A percentile compares a stretch with the other conserved stretches of the same genome.
phyloP scores from a whole-genome alignment of 805 yeast genomes.

The Ogataea glucozyma region DNA sequence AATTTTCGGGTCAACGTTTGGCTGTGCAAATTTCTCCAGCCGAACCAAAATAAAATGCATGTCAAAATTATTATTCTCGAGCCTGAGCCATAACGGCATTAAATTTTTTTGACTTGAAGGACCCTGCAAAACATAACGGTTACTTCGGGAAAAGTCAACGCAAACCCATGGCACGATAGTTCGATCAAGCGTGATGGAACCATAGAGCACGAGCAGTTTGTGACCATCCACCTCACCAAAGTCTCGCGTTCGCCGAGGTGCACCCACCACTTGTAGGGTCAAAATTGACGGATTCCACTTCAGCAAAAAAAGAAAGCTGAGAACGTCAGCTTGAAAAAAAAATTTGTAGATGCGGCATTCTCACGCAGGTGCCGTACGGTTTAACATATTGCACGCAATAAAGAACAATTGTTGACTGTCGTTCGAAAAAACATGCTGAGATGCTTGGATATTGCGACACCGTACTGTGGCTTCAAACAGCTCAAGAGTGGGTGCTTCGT shows the following conservation, averaged over 20 bases:
- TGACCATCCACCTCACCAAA: no score
- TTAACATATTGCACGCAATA: background rate
- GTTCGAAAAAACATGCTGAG: background rate
- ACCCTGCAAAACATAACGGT: no score
- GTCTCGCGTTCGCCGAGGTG: no score
- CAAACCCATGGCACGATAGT: no score
- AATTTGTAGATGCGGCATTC: slow-evolving; percentile 3
- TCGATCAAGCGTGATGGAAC: no score
- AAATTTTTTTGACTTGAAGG: no score
- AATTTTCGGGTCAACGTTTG: no score
- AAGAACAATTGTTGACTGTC: background rate
- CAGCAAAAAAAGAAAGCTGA: background rate
- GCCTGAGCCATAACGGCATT: slow-evolving; percentile 1
- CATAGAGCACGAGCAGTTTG: no score
- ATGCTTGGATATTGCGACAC: background rate
- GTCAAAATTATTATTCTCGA: background rate
- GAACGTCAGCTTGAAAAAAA: no score
- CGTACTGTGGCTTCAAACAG: background rate
- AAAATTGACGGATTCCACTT: no score
- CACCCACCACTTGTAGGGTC: no score
- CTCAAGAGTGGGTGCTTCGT: background rate
- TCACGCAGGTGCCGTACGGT: slow-evolving; percentile 1
- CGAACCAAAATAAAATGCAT: background rate
- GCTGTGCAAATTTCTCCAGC: background rate
- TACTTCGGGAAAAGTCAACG: no score